Base-by-base conservation (phyloP, 805 yeast genomes). In the Saccharomycopsis lassenensis region DNA sequence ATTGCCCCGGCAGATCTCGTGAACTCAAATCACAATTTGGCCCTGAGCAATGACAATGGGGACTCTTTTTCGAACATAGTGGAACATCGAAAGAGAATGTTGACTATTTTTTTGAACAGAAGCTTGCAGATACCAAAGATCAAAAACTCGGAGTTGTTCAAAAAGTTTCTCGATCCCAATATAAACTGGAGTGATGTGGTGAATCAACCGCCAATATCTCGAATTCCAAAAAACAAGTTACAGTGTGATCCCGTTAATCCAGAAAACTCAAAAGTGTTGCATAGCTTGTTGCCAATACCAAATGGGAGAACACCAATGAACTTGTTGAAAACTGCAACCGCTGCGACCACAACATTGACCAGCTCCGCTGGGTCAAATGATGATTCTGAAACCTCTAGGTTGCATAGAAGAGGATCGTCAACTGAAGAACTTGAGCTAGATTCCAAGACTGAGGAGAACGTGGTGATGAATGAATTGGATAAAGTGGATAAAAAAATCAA, bases 151-250 rank as follows among this genome's bases (percentile, higher is more conserved):
- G 65, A 66, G 14, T 74, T 81, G 16, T 83, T 86, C 49, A 67
- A 74, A 27, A 74, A 78, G 51, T 91, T 91, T 50, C 56, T 91
- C 39, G 91, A 86, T 51, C 94, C 97, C 5, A 79, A 79, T 42
- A 73, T 83, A 8, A 70, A 72, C 46, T 91, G 95, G 89, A 63
- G 69, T 17, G 95, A 87, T 50, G 94, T 74, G 2, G 49, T 78
- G 33, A 59, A 57, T 31, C 53, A 71, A 2, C 75, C 78, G 10
- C 78, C 75, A 2, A 63, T 77, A 4, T 24, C 32, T 11, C 5
- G 18, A 10, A 25, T 43, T 2, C 46, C 46, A 4, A 43, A 43
- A 25, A 40, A 39, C 18, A 36, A 32, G 4, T 28, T 40, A 19
- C 44, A 43, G 29, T 40, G 45, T 18, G 42, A 43, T 20, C 46